phyloP scores from a whole-genome alignment of 805 yeast species.

The Ogataea salicorniae region DNA sequence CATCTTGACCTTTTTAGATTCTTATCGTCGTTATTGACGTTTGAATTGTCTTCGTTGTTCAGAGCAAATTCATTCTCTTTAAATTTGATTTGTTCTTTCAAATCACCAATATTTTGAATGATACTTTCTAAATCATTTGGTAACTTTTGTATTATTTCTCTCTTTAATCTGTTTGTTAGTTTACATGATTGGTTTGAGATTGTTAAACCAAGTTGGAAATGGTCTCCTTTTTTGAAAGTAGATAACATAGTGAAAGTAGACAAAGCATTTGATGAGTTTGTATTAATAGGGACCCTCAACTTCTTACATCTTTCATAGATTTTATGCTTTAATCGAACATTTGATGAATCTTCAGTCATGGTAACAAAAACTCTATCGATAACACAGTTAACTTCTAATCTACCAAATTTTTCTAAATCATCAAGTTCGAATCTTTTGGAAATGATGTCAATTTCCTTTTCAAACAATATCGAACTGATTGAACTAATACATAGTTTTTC shows the following conservation, averaged over 20 bases:
- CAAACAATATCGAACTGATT: conserved; percentile 13
- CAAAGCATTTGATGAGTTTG: conserved; percentile 63
- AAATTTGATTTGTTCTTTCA: conserved; percentile 51
- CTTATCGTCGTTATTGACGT: conserved; percentile 45
- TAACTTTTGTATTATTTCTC: conserved; percentile 61
- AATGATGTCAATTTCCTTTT: conserved; percentile 11
- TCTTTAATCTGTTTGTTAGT: conserved; percentile 69
- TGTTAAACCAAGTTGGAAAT: conserved; percentile 73
- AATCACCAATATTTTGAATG: conserved; percentile 62
- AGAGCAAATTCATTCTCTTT: conserved; percentile 40
- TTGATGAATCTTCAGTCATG: conserved; percentile 17
- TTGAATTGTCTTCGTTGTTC: conserved; percentile 26
- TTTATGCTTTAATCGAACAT: conserved; percentile 28
- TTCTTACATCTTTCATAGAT: conserved; percentile 50
- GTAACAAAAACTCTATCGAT: conserved; percentile 77
- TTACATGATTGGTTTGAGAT: conserved; percentile 90
- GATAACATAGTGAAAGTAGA: conserved; percentile 78
- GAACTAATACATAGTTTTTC: conserved; percentile 14
- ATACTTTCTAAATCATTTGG: conserved; percentile 69
- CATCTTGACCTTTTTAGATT: conserved; percentile 67
- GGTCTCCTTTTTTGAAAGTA: conserved; percentile 58
- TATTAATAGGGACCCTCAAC: conserved; percentile 77
- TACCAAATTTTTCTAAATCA: conserved; percentile 55
- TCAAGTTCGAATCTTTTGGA: conserved; percentile 31
- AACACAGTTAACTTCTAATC: conserved; percentile 53